These are phyloP conservation scores for Russula sp. DNA, from an alignment of 768 basidiomycete species.

Conservation along the genomic window DNA sequence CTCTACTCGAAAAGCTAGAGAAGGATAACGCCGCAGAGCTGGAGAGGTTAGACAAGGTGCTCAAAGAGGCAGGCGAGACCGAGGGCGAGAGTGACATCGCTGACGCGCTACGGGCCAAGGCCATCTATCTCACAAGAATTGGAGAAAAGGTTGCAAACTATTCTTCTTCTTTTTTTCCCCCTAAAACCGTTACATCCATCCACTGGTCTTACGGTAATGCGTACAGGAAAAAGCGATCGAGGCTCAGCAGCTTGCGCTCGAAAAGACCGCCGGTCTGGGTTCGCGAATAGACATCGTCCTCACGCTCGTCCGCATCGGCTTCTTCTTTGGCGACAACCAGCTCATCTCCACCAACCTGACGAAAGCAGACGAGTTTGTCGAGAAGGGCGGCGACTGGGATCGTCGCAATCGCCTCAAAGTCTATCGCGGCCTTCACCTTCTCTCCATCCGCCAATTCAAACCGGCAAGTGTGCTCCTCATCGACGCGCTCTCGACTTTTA, in stretches of 20 bases:
- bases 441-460: conserved; percentile 90
- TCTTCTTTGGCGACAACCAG: conserved; percentile 79
- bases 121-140: conserved; percentile 80
- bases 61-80: conserved; percentile 82
- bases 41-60: conserved; percentile 62
- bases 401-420: conserved; percentile 94
- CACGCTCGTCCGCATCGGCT: conserved; percentile 78
- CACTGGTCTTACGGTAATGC: background rate
- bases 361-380: conserved; percentile 83
- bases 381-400: conserved; percentile 98
- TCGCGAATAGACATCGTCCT: conserved; percentile 90
- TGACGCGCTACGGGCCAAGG: conserved; percentile 77
- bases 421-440: conserved; percentile 77
- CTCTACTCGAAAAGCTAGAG: conserved; percentile 52
- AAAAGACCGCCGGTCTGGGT: conserved; percentile 89
- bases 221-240: conserved; percentile 68
- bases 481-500: conserved; percentile 91
- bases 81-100: conserved; percentile 92
- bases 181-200: no score
- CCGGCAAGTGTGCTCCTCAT: conserved; percentile 77
- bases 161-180: no score
- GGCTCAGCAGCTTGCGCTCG: conserved; percentile 76
- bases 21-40: conserved; percentile 67
- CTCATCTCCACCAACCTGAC: conserved; percentile 65
- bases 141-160: conserved; percentile 56